Conservation (phyloP, 2,329 filamentous ascomycete species). For the Monosporascus sp. region DNA sequence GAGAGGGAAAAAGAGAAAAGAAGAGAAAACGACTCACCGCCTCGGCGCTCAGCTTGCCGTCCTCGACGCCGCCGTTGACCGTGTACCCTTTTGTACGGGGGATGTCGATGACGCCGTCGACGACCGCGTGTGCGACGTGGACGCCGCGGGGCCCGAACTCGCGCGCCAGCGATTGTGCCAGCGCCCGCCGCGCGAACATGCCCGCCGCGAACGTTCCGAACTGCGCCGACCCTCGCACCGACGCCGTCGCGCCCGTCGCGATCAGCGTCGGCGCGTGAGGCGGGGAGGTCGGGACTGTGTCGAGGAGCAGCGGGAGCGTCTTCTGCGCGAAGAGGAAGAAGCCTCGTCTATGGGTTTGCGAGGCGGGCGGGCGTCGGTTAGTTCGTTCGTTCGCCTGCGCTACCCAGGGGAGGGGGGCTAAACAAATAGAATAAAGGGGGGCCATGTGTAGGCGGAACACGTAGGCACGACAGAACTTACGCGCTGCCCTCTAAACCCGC, state of each 20-base stretch:
- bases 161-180: constrained; percentile 62
- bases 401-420: no score
- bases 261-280: constrained; percentile 64
- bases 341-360: constrained; percentile 40
- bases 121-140: constrained; percentile 68
- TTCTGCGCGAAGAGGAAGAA: constrained; percentile 67
- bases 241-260: constrained; percentile 72
- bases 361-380: no score
- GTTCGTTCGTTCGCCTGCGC: no score
- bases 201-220: constrained; percentile 62
- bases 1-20: background rate
- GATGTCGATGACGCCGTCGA: constrained; percentile 73
- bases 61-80: constrained; percentile 30
- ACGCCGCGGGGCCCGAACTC: constrained; percentile 72
- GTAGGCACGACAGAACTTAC: constrained; percentile 32
- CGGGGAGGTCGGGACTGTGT: constrained; percentile 37
- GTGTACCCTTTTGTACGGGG: constrained; percentile 53
- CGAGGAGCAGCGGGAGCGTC: constrained; percentile 59
- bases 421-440: no score
- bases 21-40: constrained; percentile 46
- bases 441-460: no score
- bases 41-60: constrained; percentile 59
- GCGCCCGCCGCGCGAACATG: constrained; percentile 65
- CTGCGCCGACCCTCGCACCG: constrained; percentile 58
- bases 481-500: constrained; percentile 40